A percentile compares a stretch with the other conserved stretches of the same genome.
These are phyloP conservation scores for Botryosphaeria agaves DNA, from an alignment of 2,329 filamentous ascomycete genomes.

Conservation along the genomic window DNA sequence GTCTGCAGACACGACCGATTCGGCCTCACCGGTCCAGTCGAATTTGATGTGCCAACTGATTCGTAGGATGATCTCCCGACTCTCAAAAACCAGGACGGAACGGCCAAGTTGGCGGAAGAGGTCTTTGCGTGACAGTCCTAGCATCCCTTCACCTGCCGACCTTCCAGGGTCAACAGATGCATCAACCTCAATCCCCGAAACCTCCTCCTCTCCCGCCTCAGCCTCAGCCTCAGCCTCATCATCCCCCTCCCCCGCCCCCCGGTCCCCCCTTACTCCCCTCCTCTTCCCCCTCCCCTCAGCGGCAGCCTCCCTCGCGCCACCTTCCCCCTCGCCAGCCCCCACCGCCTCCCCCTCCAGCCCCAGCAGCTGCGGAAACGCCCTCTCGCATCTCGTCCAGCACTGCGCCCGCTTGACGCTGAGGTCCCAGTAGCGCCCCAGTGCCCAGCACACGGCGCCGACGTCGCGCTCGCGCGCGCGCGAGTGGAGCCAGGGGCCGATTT, in stretches of 20 bases:
- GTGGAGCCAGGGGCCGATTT: conserved; percentile 38
- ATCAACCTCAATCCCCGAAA: conserved; percentile 5
- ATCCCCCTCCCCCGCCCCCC: conserved; percentile 6
- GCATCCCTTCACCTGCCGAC: conserved; percentile 6
- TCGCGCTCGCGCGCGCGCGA: conserved; percentile 28
- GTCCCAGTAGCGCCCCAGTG: conserved; percentile 50
- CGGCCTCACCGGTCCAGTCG: conserved; percentile 57
- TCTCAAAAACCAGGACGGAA: conserved; percentile 12
- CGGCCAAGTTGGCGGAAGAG: conserved; percentile 29
- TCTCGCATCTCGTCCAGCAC: conserved; percentile 42
- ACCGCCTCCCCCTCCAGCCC: conserved; percentile 11
- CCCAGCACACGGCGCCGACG: conserved; percentile 44
- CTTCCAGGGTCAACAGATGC: conserved; percentile 7
- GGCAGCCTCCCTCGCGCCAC: conserved; percentile 9
- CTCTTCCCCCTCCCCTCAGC: conserved; percentile 14
- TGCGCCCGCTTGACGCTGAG: conserved; percentile 40
- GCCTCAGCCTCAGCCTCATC: conserved; percentile 6
- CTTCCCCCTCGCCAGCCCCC: conserved; percentile 12
- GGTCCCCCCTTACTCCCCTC: conserved; percentile 2
- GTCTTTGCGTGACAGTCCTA: conserved; percentile 23
- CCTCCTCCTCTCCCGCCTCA: conserved; percentile 11
- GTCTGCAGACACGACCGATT: conserved; percentile 37
- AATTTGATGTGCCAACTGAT: conserved; percentile 48
- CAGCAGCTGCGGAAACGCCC: conserved; percentile 22
- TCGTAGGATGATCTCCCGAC: conserved; percentile 26